Conservation (phyloP, 1,284 basidiomycete genomes). For the Apiotrichum laibachii region DNA sequence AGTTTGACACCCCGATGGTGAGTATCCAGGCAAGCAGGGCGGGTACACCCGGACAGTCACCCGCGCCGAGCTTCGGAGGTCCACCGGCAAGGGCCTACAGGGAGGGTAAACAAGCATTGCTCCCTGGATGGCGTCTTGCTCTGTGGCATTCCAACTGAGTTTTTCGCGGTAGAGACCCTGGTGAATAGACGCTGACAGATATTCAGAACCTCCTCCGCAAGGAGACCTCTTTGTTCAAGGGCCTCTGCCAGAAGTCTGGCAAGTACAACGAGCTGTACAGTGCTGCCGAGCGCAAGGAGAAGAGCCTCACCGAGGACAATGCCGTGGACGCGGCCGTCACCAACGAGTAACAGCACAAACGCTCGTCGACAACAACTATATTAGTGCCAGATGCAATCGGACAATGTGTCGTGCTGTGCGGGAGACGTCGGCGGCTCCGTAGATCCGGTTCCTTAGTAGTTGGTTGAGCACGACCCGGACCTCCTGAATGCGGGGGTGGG, state of each 20-base stretch:
- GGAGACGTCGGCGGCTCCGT: background rate
- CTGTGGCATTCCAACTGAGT: too few species aligned
- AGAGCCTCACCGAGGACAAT: background rate
- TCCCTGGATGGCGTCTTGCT: too few species aligned
- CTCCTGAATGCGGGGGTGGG: too few species aligned
- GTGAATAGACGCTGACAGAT: conserved; percentile 4
- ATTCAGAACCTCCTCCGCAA: conserved; percentile 64
- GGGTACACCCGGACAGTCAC: background rate
- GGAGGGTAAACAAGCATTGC: too few species aligned
- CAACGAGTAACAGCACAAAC: background rate
- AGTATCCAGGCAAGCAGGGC: conserved; percentile 13
- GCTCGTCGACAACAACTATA: background rate
- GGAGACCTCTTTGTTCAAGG: conserved; percentile 69
- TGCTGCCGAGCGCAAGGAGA: conserved; percentile 47
- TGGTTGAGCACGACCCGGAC: too few species aligned
- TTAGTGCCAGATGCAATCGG: background rate
- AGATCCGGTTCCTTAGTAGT: background rate
- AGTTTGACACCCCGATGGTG: conserved; percentile 74
- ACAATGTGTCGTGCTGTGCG: background rate
- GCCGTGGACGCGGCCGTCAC: background rate
- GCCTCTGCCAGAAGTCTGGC: conserved; percentile 78
- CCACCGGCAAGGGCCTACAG: background rate
- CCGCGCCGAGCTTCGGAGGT: background rate
- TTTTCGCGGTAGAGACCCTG: background rate
- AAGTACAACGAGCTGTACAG: conserved; percentile 60